Base-by-base conservation (phyloP, 75 land plant genomes). In the Larix kaempferi region DNA sequence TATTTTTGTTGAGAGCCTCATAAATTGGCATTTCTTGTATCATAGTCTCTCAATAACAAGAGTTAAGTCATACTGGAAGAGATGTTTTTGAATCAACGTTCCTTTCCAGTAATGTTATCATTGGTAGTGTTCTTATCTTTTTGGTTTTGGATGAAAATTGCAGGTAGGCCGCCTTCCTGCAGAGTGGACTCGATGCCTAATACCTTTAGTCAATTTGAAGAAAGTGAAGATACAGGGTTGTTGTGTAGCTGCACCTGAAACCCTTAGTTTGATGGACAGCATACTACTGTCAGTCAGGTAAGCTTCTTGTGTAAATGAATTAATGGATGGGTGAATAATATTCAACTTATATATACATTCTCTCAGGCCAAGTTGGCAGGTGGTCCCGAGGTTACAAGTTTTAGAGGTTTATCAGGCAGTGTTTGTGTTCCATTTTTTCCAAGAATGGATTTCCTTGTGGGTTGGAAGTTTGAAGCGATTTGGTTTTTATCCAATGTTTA, bases 101-200 rank as follows among this genome's bases (percentile, higher is more conserved):
- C 29, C 44, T 41, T 35, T 69, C 37, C 37, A 19, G 52, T n/a
- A 39, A 69, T 39, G 3, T 3, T 69, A 39, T 39, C 23, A 69
- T 69, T 41, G 10, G 72, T 41, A 39, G 72, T 69, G 44, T 19
- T 69, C 25, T 44, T 37, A 21, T 39, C 49, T n/a, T 37, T 37
- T 44, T 39, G n/a, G 35, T 39, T 35, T 35, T 69, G 10, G 72
- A 69, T 69, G 44, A 22, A 3, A 39, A 35, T 61, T 58, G 71
- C 81, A 95, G 98, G 89, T 94, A 74, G 99, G 99, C 39, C 88
- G 98, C 16, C 91, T 96, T 35, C 99, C 98, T 6, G 91, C 83
- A 54, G 99, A 96, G 71, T 94, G 97, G 99, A 89, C 98, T 54
- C 84, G 91, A 19, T 96, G 95, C 74, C 83, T 94, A 15, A 84